These are phyloP conservation scores for Phytopythium kandeliae DNA, from an alignment of 352 stramenopile species.

Conservation along the genomic window DNA sequence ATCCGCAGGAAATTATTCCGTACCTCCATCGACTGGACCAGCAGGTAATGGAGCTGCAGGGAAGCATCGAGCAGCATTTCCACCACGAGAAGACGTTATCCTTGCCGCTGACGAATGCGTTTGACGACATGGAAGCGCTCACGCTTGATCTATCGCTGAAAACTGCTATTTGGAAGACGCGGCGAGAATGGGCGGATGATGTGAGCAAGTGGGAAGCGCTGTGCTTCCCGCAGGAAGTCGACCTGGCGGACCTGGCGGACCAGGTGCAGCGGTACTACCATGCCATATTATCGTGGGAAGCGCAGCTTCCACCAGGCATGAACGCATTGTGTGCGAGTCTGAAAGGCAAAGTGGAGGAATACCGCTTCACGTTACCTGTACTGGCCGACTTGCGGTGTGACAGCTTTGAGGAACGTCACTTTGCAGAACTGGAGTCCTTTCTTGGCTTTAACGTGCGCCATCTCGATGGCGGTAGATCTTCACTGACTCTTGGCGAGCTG, in stretches of 20 bases:
- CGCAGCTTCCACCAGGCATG: slow-evolving; percentile 41
- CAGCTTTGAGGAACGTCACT: slow-evolving; percentile 66
- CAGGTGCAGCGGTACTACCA: slow-evolving; percentile 55
- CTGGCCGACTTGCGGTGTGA: slow-evolving; percentile 48
- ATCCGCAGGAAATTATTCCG: slow-evolving; percentile 37
- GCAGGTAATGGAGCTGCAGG: slow-evolving; percentile 17
- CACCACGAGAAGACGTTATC: slow-evolving; percentile 52
- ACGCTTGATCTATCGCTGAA: slow-evolving; percentile 74
- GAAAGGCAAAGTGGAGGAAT: slow-evolving; percentile 75
- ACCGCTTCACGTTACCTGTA: slow-evolving; percentile 77
- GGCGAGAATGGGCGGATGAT: slow-evolving; percentile 55
- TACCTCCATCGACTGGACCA: slow-evolving; percentile 30
- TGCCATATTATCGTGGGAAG: slow-evolving; percentile 44
- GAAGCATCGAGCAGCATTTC: slow-evolving; percentile 28
- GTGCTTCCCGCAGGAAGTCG: slow-evolving; percentile 56
- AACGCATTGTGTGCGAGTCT: slow-evolving; percentile 43
- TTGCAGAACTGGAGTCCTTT: slow-evolving; percentile 40
- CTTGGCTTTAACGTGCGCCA: slow-evolving; percentile 76
- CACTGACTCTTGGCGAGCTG: slow-evolving; percentile 75
- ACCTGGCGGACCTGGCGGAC: slow-evolving; percentile 63
- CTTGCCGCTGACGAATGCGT: slow-evolving; percentile 56
- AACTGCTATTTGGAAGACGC: slow-evolving; percentile 70
- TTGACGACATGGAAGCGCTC: slow-evolving; percentile 75
- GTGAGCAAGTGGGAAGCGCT: slow-evolving; percentile 40
- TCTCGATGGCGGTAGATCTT: slow-evolving; percentile 7